Conservation (phyloP, 2,329 filamentous ascomycete genomes). For the Dryadomyces quercus-mongolicae region DNA sequence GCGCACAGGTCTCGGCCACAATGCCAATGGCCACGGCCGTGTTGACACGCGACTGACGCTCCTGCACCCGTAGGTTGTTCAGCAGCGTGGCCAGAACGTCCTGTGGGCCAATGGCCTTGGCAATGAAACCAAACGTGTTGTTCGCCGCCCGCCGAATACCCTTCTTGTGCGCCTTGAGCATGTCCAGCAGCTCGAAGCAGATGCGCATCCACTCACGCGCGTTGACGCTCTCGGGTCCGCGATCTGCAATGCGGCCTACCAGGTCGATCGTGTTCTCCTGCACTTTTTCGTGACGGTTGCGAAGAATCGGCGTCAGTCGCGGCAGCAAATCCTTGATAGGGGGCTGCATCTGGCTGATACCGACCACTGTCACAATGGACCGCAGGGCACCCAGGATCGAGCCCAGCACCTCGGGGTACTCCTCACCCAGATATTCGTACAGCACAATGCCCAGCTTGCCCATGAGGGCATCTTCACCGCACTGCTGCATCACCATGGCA, state of each 20-base stretch:
- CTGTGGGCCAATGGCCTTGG: constrained; percentile 95
- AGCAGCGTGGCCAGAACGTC: constrained; percentile 91
- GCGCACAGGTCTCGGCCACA: constrained; percentile 94
- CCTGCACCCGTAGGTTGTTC: constrained; percentile 93
- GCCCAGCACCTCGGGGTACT: constrained; percentile 94
- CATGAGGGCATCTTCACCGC: constrained; percentile 90
- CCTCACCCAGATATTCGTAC: constrained; percentile 96
- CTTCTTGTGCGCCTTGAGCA: constrained; percentile 99
- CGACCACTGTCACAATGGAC: constrained; percentile 94
- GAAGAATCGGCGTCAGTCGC: constrained; percentile 90
- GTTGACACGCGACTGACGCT: constrained; percentile 95
- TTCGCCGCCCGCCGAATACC: constrained; percentile 95
- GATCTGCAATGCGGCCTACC: constrained; percentile 93
- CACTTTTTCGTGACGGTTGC: constrained; percentile 97
- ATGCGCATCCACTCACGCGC: constrained; percentile 99
- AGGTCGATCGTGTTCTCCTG: constrained; percentile 98
- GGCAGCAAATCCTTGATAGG: constrained; percentile 94
- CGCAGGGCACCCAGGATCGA: constrained; percentile 91
- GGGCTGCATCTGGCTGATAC: constrained; percentile 94
- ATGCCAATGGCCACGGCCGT: constrained; percentile 98
- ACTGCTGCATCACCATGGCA: constrained; percentile 98
- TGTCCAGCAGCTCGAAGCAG: constrained; percentile 96
- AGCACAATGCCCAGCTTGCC: constrained; percentile 88
- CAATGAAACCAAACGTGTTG: constrained; percentile 99
- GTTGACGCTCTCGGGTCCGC: constrained; percentile 91